A percentile compares a stretch with the other conserved stretches of the same genome.
Evolutionary conservation across 192 early-diverging fungal genomes (phyloP).

Genomic region (Glomus cerebriforme): DNA sequence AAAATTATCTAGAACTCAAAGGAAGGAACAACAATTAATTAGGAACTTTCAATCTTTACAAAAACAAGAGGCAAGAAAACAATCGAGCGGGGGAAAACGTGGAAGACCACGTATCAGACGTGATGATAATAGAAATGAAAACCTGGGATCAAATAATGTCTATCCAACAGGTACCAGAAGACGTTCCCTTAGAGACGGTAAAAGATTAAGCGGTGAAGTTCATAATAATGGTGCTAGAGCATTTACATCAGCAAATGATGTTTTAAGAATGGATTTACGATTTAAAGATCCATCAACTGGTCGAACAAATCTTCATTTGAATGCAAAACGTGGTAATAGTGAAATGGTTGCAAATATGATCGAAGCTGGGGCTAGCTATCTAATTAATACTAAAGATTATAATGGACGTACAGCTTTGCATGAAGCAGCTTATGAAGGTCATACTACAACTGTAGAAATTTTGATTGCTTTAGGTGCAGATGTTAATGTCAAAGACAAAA

Average conservation of each 20-base stretch:
- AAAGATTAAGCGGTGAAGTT: background rate
- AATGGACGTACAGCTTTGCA: conserved; percentile 63
- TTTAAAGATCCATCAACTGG: conserved; percentile 63
- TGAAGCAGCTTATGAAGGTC: conserved; percentile 53
- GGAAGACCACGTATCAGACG: background rate
- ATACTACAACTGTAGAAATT: conserved; percentile 46
- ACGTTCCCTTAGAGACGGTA: background rate
- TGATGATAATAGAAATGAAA: background rate
- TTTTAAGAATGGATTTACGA: conserved; percentile 47
- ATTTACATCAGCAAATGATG: conserved; percentile 30
- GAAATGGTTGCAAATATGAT: conserved; percentile 50
- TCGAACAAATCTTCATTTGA: conserved; percentile 68
- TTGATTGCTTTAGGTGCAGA: conserved; percentile 60
- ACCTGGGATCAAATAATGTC: background rate
- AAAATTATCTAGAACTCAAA: background rate
- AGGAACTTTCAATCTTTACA: background rate
- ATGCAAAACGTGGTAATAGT: conserved; percentile 60
- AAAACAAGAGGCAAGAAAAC: background rate
- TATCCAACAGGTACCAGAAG: background rate
- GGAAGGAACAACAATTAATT: background rate
- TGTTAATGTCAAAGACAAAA: conserved; percentile 57
- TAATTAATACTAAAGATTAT: conserved; percentile 63
- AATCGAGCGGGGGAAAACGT: background rate
- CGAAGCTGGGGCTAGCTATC: conserved; percentile 59
- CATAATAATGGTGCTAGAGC: conserved; percentile 3